Percentiles rank a stretch among this genome's conserved stretches.
phyloP scores from a whole-genome alignment of 163 green algal species.

The Chlamydomonas reinhardtii region DNA sequence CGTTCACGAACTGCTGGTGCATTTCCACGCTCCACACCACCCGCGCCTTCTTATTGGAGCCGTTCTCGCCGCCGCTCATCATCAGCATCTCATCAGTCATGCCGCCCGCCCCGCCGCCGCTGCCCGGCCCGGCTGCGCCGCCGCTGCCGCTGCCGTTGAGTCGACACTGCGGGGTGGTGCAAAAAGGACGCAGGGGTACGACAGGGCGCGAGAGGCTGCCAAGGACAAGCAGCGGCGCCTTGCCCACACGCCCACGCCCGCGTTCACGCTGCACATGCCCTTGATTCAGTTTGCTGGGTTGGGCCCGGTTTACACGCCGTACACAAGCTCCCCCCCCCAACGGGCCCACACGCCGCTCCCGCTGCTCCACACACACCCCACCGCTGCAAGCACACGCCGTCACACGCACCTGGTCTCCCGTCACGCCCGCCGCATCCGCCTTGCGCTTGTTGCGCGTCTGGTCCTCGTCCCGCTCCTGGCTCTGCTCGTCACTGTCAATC shows the following conservation, averaged over 20 bases:
- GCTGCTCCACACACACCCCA: background rate
- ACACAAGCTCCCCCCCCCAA: too few relatives aligned
- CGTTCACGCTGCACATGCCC: too few relatives aligned
- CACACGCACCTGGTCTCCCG: slow-evolving; percentile 12
- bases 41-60: slow-evolving; percentile 88
- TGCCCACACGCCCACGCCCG: too few relatives aligned
- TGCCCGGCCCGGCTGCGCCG: too few relatives aligned
- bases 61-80: background rate
- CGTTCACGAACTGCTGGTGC: slow-evolving; percentile 97
- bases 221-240: too few relatives aligned
- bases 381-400: too few relatives aligned
- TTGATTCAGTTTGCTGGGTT: too few relatives aligned
- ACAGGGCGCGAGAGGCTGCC: too few relatives aligned
- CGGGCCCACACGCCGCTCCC: too few relatives aligned
- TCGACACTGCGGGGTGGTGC: background rate
- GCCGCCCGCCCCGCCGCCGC: too few relatives aligned
- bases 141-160: background rate
- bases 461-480: slow-evolving; percentile 49
- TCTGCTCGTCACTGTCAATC: slow-evolving; percentile 58
- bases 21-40: slow-evolving; percentile 98
- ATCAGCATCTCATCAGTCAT: slow-evolving; percentile 17
- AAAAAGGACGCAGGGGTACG: too few relatives aligned
- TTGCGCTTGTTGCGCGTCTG: slow-evolving; percentile 50
- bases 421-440: slow-evolving; percentile 8
- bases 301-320: too few relatives aligned